phyloP scores from a whole-genome alignment of 75 land plant species.

The Sequoia sempervirens region DNA sequence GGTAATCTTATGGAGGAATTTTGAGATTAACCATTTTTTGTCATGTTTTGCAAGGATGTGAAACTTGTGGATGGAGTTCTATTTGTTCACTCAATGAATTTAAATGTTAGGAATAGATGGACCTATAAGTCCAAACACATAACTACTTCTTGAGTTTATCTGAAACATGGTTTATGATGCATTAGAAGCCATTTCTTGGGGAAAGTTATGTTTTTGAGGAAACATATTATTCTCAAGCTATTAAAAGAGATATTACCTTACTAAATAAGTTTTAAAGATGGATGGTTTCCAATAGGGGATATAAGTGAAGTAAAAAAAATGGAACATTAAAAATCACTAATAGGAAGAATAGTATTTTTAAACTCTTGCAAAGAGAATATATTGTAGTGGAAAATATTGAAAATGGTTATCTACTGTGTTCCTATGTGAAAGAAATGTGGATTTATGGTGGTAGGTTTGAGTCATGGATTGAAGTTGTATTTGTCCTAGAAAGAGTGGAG shows the following conservation, averaged over 20 bases:
- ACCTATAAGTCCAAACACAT: constrained; percentile 46
- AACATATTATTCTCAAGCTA: constrained; percentile 82
- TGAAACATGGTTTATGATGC: constrained; percentile 98
- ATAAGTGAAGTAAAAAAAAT: constrained; percentile 84
- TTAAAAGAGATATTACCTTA: constrained; percentile 85
- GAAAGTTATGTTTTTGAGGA: constrained; percentile 94
- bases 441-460: constrained; percentile 89
- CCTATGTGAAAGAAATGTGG: constrained; percentile 90
- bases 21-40: constrained; percentile 81
- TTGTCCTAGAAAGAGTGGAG: constrained; percentile 56
- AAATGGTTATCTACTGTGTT: constrained; percentile 48
- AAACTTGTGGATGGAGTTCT: constrained; percentile 78
- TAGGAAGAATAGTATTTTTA: constrained; percentile 92
- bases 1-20: constrained; percentile 77
- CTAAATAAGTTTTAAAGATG: constrained; percentile 73
- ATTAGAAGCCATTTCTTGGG: constrained; percentile 50
- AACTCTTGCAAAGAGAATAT: constrained; percentile 98
- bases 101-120: constrained; percentile 86
- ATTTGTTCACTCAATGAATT: constrained; percentile 67
- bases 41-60: constrained; percentile 87
- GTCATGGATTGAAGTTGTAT: constrained; percentile 81
- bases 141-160: constrained; percentile 83
- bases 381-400: constrained; percentile 91
- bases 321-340: constrained; percentile 88
- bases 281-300: constrained; percentile 99